phyloP scores from a whole-genome alignment of 768 basidiomycete species.

The Dentipellis fragilis region DNA sequence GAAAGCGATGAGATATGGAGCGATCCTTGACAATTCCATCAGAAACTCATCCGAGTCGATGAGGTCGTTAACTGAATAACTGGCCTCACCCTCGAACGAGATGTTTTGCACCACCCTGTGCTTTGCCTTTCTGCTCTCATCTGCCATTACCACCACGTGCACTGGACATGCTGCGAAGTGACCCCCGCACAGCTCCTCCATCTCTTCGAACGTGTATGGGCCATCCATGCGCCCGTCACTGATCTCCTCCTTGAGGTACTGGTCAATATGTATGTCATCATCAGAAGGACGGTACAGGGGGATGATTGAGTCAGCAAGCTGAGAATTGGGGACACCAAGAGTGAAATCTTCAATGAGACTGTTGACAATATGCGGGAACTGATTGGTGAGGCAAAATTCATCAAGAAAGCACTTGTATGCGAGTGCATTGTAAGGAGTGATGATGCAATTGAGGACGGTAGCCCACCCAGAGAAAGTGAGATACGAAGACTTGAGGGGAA shows the following conservation, averaged over 20 bases:
- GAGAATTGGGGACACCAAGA: background rate
- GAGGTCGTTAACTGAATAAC: background rate
- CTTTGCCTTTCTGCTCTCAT: background rate
- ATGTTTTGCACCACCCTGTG: background rate
- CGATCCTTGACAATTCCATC: too few species aligned
- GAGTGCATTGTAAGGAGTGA: background rate
- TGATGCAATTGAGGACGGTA: background rate
- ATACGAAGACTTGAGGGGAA: background rate
- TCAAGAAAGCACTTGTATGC: background rate
- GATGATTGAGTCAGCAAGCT: background rate
- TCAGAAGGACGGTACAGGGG: background rate
- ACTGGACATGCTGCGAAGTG: background rate
- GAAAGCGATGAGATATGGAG: too few species aligned
- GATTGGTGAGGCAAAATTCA: background rate
- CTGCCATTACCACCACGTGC: background rate
- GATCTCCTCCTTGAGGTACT: background rate
- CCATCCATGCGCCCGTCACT: background rate
- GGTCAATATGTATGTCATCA: background rate
- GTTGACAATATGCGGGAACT: background rate
- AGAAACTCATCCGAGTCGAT: background rate
- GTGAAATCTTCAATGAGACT: background rate
- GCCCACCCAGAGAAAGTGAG: background rate
- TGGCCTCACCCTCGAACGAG: background rate
- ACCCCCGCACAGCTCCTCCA: background rate
- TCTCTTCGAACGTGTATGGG: background rate